Percentiles rank a stretch among this genome's conserved stretches.
Evolutionary conservation across 2,329 filamentous ascomycete species (phyloP).

Genomic region (Aphanocladium album): DNA sequence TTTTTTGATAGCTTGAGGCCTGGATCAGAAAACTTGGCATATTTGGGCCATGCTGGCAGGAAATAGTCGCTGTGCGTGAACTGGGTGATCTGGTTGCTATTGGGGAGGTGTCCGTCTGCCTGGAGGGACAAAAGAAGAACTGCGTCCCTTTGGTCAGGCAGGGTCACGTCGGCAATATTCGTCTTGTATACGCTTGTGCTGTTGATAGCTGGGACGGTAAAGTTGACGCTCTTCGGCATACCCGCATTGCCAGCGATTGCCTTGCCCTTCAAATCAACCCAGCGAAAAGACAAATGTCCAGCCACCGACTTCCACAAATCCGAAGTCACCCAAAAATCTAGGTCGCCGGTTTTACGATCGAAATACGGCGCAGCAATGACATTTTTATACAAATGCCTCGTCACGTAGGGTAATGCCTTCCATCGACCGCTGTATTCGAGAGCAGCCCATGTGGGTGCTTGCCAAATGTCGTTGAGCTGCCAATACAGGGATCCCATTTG

Average conservation of each 20-base stretch:
- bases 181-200: slow-evolving; percentile 4
- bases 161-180: slow-evolving; percentile 14
- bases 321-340: slow-evolving; percentile 38
- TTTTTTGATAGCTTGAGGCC: slow-evolving; percentile 14
- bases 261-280: slow-evolving; percentile 14
- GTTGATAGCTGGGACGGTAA: slow-evolving; percentile 15
- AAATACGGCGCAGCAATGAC: slow-evolving; percentile 55
- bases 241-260: slow-evolving; percentile 15
- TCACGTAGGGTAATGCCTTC: slow-evolving; percentile 56
- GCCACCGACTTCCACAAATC: slow-evolving; percentile 15
- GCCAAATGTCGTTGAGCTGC: slow-evolving; percentile 63
- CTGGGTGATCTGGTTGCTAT: background rate
- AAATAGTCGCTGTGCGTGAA: slow-evolving; percentile 16
- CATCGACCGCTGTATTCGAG: slow-evolving; percentile 59
- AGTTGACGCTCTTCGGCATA: slow-evolving; percentile 11
- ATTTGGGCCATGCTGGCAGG: slow-evolving; percentile 17
- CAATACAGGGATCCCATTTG: slow-evolving; percentile 59
- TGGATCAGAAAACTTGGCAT: slow-evolving; percentile 15
- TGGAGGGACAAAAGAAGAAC: slow-evolving; percentile 13
- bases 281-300: slow-evolving; percentile 11
- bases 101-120: slow-evolving; percentile 16
- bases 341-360: slow-evolving; percentile 42
- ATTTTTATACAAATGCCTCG: slow-evolving; percentile 51
- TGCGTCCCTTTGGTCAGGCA: slow-evolving; percentile 13
- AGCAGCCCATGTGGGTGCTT: slow-evolving; percentile 58